Conservation (phyloP, 345 rosid species). For the Camelina hispida region DNA sequence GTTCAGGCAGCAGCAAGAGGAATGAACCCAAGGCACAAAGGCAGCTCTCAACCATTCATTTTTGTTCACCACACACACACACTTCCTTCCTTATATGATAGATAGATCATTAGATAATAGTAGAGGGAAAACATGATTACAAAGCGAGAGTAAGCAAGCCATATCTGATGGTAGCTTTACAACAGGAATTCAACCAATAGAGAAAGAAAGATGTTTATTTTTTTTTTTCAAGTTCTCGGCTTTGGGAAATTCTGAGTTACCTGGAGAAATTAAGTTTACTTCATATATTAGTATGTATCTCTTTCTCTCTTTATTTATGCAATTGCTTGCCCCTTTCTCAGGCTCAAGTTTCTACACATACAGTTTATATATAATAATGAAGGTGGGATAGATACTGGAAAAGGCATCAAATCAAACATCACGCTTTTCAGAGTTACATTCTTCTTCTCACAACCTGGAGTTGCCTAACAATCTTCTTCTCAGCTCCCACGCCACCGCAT, state of each 20-base stretch:
- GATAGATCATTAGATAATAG: not conserved
- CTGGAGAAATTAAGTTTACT: not conserved
- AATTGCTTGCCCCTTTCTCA: not conserved
- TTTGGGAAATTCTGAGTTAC: not conserved
- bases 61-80: slow-evolving; percentile 13
- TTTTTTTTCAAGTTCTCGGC: no score
- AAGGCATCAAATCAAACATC: not conserved
- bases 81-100: no score
- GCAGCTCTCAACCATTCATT: slow-evolving; percentile 34
- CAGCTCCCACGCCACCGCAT: slow-evolving; percentile 69
- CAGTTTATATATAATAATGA: no score
- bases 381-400: not conserved
- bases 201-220: no score
- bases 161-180: not conserved
- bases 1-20: not conserved
- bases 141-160: not conserved
- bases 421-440: slow-evolving; percentile 4
- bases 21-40: not conserved
- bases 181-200: not conserved
- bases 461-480: slow-evolving; percentile 57
- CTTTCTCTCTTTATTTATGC: slow-evolving; percentile 2
- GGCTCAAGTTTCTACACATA: not conserved
- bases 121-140: not conserved
- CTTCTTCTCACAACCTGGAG: slow-evolving; percentile 39
- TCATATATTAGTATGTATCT: no score